Base-by-base conservation (phyloP, 1,284 basidiomycete species). In the Clitocybe nebularis region DNA sequence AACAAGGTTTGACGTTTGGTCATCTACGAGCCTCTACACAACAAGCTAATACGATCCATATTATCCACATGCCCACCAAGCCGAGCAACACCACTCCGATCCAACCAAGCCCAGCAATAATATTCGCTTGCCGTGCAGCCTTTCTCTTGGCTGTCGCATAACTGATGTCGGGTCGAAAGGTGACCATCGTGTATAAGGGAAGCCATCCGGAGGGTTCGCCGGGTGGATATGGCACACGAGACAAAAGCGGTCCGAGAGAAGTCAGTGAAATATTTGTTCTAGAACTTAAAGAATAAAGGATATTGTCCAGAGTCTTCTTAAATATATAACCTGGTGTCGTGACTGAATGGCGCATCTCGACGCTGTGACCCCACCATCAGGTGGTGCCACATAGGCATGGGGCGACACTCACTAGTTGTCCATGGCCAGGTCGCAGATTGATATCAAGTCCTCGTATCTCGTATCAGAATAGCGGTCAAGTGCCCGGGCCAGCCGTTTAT, bases 131-230 rank as follows among this genome's bases (percentile, higher is more conserved):
- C 53, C 71, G 67, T 50, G 63, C 67, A 41, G 79, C 81, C 59
- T 79, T 81, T 53, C 66, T 72, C 56, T 75, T 74, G 32, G 79
- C 89, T 26, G 75, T 78, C 46, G 84, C 82, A 61, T 98, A 98
- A 57, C 84, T 86, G 50, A 97, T 79, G 63, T 97, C 94, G 33
- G 92, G 90, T 28, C 93, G 79, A 71, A 99, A 99, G 26, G 95
- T 97, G 51, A 96, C 89, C 93, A 98, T 95, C 23, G 89, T 89
- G 64, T 99, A 99, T 41, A 96, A 73, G 39, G 91, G 89, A 44
- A 91, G 75, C 95, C 95, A 99, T 24, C 88, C 89, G 45, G 64
- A 63, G 26, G 84, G 79, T 41, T 70, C 62, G 39, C 62, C 58
- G 46, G 75, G 58, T 35, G 77, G 72, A 59, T 84, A 89, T 11